Percentiles rank a stretch among this genome's conserved stretches.
phyloP scores from a whole-genome alignment of 495 filamentous ascomycete genomes.

The Beverwykella pulmonaria region DNA sequence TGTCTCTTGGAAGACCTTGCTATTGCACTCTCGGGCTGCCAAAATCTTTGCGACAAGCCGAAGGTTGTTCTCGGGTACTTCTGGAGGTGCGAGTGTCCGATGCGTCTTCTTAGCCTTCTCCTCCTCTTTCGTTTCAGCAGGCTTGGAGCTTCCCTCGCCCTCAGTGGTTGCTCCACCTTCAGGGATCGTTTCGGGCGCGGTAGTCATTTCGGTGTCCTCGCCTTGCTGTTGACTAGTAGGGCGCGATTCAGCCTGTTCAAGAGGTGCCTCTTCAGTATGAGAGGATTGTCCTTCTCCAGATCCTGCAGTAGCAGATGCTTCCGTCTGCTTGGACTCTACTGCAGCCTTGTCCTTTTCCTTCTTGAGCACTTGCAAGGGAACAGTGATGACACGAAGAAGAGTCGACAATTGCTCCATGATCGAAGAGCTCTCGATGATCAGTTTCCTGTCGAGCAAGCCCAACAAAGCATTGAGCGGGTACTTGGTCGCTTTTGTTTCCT shows the following conservation, averaged over 20 bases:
- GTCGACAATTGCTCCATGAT: conserved; percentile 94
- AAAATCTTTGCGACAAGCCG: conserved; percentile 94
- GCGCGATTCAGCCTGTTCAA: conserved; percentile 3
- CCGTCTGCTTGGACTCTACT: conserved; percentile 57
- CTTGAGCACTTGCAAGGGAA: conserved; percentile 80
- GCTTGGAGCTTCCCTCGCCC: conserved; percentile 39
- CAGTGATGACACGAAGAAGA: conserved; percentile 83
- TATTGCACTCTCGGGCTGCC: conserved; percentile 91
- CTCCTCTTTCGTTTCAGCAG: conserved; percentile 36
- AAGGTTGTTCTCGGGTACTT: conserved; percentile 86
- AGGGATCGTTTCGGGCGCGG: conserved; percentile 13
- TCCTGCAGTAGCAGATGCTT: conserved; percentile 41
- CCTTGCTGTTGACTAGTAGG: conserved; percentile 33
- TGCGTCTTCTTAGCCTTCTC: conserved; percentile 61
- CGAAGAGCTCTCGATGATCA: conserved; percentile 91
- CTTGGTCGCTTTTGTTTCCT: conserved; percentile 75
- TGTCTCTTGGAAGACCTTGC: conserved; percentile 95
- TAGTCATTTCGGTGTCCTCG: conserved; percentile 44
- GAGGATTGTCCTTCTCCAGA: conserved; percentile 44
- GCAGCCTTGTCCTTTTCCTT: conserved; percentile 70
- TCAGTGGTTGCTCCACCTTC: conserved; percentile 37
- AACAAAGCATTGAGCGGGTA: conserved; percentile 91
- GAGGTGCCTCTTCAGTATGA: conserved; percentile 1
- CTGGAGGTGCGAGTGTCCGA: conserved; percentile 76
- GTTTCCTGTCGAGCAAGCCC: conserved; percentile 80